phyloP scores from a whole-genome alignment of 2,329 filamentous ascomycete species.

The Thermoascus crustaceus region DNA sequence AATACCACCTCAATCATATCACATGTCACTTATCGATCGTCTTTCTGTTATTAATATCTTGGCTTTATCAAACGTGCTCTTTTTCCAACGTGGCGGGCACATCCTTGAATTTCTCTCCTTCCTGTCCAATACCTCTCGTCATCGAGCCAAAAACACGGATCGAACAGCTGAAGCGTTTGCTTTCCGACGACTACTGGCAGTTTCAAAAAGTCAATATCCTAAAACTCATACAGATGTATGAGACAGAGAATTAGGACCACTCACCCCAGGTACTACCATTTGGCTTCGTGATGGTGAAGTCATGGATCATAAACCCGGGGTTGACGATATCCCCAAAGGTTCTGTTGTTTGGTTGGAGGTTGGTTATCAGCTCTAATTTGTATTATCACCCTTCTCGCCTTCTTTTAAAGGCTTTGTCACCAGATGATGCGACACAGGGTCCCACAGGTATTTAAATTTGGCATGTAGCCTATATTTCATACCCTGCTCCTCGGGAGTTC shows the following conservation, averaged over 20 bases:
- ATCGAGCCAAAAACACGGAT: background rate
- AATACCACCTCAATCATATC: too few species aligned
- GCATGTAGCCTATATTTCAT: too few species aligned
- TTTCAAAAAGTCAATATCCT: background rate
- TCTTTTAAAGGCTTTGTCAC: background rate
- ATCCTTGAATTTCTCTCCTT: background rate
- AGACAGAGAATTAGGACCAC: too few species aligned
- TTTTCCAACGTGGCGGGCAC: background rate
- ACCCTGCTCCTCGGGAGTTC: too few species aligned
- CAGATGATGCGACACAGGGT: background rate
- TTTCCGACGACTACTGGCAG: background rate
- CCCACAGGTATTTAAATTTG: too few species aligned
- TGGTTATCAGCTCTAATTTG: background rate
- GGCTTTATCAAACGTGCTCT: background rate
- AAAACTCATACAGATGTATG: slow-evolving; percentile 2
- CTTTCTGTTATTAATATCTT: too few species aligned
- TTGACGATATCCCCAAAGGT: background rate
- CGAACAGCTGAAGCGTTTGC: background rate
- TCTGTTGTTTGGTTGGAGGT: background rate
- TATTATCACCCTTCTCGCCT: background rate
- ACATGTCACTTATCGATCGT: too few species aligned
- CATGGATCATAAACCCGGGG: background rate
- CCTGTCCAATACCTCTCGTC: background rate
- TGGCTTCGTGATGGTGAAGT: slow-evolving; percentile 1
- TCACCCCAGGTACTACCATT: background rate